Base-by-base conservation (phyloP, 306 rosid genomes). In the Gynostemma pentaphyllum region DNA sequence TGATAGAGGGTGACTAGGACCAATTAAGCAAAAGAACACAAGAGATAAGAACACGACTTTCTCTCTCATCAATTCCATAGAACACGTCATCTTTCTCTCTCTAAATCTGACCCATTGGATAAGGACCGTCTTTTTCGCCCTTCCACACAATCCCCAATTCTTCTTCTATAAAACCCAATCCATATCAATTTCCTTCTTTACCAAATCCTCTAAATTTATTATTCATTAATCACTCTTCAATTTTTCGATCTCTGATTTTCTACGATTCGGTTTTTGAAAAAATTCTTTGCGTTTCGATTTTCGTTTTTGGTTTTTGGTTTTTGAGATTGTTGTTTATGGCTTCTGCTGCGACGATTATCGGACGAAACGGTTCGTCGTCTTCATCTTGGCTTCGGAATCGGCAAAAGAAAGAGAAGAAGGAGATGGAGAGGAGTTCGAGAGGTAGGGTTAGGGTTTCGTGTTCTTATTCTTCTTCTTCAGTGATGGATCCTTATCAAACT, bases 401-500 rank as follows among this genome's bases (percentile, higher is more conserved):
- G 66, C 63, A 79, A 48, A 70, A 18, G 27, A 70, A 68, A 4
- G 76, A 60, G 57, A 53, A 70, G 1, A 74, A 37, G 62, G 73
- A 37, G 62, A 72, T 50, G 45, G 62, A 72, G 45, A 64, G 42
- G 46, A 72, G 3, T 30, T 39, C 32, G 64, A 47, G 1, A 18
- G 77, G 64, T 32, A 75, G 42, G 63, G 71, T 69, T 29, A 75
- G 46, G 74, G 42, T 87, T 48, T 62, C 79, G 2, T 78, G 68
- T 72, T 72, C 85, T 67, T 76, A 75, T 76, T 29, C 36, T n/a
- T 70, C 74, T 71, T 73, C 88, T 60, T 61, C 72, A 71, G 77
- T 73, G 6, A 26, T 45, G 60, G 96, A 92, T 81, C 87, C 90
- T 37, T 92, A 92, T 42, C 80, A 54, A 69, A 92, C 90, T 54